Base-by-base conservation (phyloP, 192 early-diverging fungal genomes). In the Mortierella alpina region DNA sequence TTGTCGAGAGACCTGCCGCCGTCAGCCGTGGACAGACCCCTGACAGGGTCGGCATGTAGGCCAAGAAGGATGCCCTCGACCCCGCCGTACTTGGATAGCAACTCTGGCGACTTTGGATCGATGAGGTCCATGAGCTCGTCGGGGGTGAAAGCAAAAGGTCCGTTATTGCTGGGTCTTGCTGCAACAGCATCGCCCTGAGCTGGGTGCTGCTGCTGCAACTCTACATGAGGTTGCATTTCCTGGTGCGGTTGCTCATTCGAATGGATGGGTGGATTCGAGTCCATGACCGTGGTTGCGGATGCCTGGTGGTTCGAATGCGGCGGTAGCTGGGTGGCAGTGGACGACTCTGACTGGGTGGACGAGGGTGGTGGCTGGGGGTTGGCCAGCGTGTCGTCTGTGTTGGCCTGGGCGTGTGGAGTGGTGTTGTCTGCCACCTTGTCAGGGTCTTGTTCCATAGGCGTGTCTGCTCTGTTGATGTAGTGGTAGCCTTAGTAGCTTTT, bases 51-150 rank as follows among this genome's bases (percentile, higher is more conserved):
- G 3, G 89, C 82, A 52, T 86, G 75, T 10, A 93, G 63, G 31
- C 86, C 90, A 10, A 56, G 63, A 13, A 84, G 40, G 11, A 93
- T 49, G 9, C 91, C 90, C n/a, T 84, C 73, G 7, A 83, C 14
- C 6, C 91, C 91, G 39, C 86, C 88, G 71, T 73, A 84, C 4
- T 18, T 58, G 39, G 66, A 52, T 4, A 92, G 73, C 44, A 72
- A 31, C 52, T 68, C 82, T 31, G 87, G 48, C 45, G 87, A 82
- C 70, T 93, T 92, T 14, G 88, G 87, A 70, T 92, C 91, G 18
- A 90, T 73, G 44, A 91, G 63, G 15, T 70, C 59, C 47, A 82
- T 63, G 17, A 92, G 83, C 54, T 88, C 82, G 18, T 72, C 59
- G 2, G 86, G 82, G n/a, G 84, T 88, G 70, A 90, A 87, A 1